phyloP scores from a whole-genome alignment of 768 basidiomycete genomes.

The Epithele typhae region DNA sequence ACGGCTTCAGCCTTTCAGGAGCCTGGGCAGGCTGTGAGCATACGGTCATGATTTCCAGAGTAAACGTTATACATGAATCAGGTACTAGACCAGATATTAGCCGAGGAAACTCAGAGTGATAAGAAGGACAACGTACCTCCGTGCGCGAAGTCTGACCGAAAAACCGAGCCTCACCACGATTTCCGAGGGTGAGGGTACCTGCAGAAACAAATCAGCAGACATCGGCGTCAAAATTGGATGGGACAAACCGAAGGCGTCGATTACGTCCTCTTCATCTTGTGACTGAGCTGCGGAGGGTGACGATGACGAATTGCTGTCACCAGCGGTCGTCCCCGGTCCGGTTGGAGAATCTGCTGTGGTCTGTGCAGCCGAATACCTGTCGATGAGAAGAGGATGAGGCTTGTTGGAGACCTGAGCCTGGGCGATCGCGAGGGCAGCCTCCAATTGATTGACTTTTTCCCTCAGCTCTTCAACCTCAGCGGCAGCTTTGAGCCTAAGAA shows the following conservation, averaged over 20 bases:
- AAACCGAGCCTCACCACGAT: slow-evolving; percentile 50
- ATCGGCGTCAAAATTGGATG: no score
- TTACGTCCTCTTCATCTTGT: slow-evolving; percentile 38
- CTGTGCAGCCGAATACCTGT: slow-evolving; percentile 2
- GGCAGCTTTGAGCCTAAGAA: slow-evolving; percentile 44
- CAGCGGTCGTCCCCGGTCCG: background rate
- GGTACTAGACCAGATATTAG: slow-evolving; percentile 36
- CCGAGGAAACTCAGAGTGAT: no score
- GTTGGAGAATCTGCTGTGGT: background rate
- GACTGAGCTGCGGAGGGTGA: background rate
- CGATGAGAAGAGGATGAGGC: slow-evolving; percentile 43
- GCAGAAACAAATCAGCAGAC: background rate
- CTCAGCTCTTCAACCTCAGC: slow-evolving; percentile 73
- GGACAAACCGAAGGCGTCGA: slow-evolving; percentile 23
- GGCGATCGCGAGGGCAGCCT: slow-evolving; percentile 48
- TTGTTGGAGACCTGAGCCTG: slow-evolving; percentile 45
- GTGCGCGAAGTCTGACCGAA: slow-evolving; percentile 63
- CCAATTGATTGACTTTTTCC: slow-evolving; percentile 59
- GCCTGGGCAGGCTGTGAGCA: slow-evolving; percentile 19
- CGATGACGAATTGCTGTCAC: background rate
- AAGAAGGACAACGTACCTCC: slow-evolving; percentile 41
- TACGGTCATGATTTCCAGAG: background rate
- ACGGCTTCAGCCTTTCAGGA: slow-evolving; percentile 18
- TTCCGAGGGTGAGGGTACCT: slow-evolving; percentile 57
- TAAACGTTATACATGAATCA: slow-evolving; percentile 45